Evolutionary conservation across 176 grass and related monocot species (phyloP), one percentile per base, ranked within the genome.

Genomic region (Rhynchospora breviuscula): DNA sequence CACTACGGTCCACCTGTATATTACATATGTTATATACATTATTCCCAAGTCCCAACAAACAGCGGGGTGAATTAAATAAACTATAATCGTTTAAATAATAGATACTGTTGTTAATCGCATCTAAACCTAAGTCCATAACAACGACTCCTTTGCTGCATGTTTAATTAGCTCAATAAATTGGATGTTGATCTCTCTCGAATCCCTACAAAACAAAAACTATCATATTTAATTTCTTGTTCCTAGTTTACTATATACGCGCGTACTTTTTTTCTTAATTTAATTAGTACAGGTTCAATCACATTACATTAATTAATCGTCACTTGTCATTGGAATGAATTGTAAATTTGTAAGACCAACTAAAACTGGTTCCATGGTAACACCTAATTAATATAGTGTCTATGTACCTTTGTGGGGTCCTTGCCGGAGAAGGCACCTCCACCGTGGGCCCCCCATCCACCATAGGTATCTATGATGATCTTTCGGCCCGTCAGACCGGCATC

Each of bases 381-480:
- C 47, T 54, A 77, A 44, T 69, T 54, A 77, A 44, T 69, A 14
- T 44, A 69, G 14, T 69, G 18, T 69, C 17, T n/a, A 8, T 62
- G 58, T 81, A 80, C 84, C 84, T 86, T 86, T 56, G 84, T 86
- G 23, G 84, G 84, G 47, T 86, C 84, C 84, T 86, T 86, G 75
- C 84, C 84, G 10, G 84, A 86, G 47, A 80, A 86, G 62, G 84
- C 84, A 68, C 84, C 84, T 23, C 84, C 84, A 35, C 84, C 84
- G 13, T 86, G 84, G 60, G 84, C 76, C 18, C 84, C 84, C 84
- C 84, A 86, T 4, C 84, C 84, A n/a, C 84, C 84, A 4, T 86
- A 86, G 14, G 84, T 86, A 56, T 86, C 84, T 49, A 86, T 86
- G 26, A 86, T 86, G 75, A 86, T 86, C 75, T 86, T 86, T 21